A percentile compares a stretch with the other conserved stretches of the same genome.
phyloP scores from a whole-genome alignment of 495 filamentous ascomycete species.

The Penicillium parvum region DNA sequence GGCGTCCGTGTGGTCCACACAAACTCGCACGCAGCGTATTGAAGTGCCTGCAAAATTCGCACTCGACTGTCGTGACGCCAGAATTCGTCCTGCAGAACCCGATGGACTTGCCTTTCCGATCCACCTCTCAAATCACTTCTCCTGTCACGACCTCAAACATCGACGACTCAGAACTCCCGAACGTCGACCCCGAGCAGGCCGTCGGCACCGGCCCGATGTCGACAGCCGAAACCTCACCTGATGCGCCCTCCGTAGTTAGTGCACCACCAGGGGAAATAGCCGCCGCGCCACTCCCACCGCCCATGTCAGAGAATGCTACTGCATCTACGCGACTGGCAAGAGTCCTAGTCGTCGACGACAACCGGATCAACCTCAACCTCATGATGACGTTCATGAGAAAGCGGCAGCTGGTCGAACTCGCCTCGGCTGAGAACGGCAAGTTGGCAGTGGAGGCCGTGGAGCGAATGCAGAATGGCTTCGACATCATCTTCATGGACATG shows the following conservation, averaged over 20 bases:
- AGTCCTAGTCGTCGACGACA: constrained; percentile 70
- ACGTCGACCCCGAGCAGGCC: neutral
- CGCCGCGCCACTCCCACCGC: constrained; percentile 10
- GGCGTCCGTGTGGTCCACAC: constrained; percentile 57
- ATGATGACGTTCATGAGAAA: constrained; percentile 59
- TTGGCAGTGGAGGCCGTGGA: constrained; percentile 50
- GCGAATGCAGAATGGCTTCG: constrained; percentile 36
- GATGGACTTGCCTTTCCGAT: constrained; percentile 15
- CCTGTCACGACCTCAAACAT: neutral
- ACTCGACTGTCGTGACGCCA: constrained; percentile 12
- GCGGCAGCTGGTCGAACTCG: constrained; percentile 34
- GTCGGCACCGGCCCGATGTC: neutral
- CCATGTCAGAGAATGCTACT: neutral
- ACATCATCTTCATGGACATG: constrained; percentile 64
- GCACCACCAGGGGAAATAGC: constrained; percentile 7
- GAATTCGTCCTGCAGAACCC: constrained; percentile 8
- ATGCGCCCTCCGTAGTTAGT: constrained; percentile 6
- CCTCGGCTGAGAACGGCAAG: constrained; percentile 50
- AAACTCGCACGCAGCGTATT: constrained; percentile 56
- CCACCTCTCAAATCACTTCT: constrained; percentile 4
- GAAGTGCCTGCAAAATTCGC: constrained; percentile 27
- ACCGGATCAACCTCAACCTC: constrained; percentile 69
- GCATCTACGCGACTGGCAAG: constrained; percentile 12
- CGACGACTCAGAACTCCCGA: neutral
- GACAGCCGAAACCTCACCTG: neutral